Evolutionary conservation across 2,329 filamentous ascomycete genomes (phyloP), one percentile per base, ranked within the genome.

Genomic region (Fusarium newnesense): DNA sequence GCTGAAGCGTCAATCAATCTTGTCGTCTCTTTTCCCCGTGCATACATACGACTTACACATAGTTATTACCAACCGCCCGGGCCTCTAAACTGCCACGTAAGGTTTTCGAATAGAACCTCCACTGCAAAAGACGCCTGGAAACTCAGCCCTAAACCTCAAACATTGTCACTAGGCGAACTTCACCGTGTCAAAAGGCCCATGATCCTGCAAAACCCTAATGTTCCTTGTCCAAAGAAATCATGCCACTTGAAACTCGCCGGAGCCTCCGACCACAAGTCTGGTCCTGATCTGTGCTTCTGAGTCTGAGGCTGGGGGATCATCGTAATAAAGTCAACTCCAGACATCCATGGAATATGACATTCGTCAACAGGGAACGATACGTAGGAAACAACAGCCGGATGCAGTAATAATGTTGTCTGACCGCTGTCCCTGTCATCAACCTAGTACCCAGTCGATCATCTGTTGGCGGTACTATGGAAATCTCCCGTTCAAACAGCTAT

Each of bases 371-470:
- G 67, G 72, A 64, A 60, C 19, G 21, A 30, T 30, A 28, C 50
- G 58, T 34, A 30, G 46, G 19, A 56, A 43, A 53, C 28, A 69
- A 62, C 61, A 49, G 15, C 49, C 24, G 15, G 16, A 59, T 53
- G 28, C 62, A 60, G 63, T 57, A 18, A 53, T 49, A 18, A 53
- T 49, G 37, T 54, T 24, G 32, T 58, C 18, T 64, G 56, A 58
- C 65, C 60, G 61, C 60, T 73, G 60, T 66, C 64, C 58, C 53
- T 53, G 43, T 40, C 54, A 49, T 42, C 53, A 67, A 44, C 43
- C 43, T 21, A 50, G 42, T 34, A 53, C 37, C 30, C 37, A 47
- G 36, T 30, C 37, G 40, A 49, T 53, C 21, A 34, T 68, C 34
- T 49, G 37, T 49, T 49, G 42, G 56, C 43, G 37, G 42, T 50